Conservation (phyloP, 495 filamentous ascomycete genomes). For the Aspergillus sclerotioniger region DNA sequence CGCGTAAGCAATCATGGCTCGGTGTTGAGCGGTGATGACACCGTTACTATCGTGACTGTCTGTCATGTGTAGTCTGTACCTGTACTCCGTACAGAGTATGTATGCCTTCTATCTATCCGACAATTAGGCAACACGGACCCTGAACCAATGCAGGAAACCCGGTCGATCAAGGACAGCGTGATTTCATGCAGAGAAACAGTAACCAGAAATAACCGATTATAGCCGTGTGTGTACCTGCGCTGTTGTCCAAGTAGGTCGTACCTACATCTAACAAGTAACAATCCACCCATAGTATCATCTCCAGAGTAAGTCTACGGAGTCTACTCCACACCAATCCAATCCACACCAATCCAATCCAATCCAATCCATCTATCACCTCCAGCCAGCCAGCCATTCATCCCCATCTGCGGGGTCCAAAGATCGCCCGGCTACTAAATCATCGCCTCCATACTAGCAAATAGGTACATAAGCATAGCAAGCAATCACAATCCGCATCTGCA, state of each 20-base stretch:
- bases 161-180: constrained; percentile 2
- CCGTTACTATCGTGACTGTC: not conserved
- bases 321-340: too few species aligned
- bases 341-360: too few species aligned
- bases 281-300: too few species aligned
- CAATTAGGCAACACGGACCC: constrained; percentile 12
- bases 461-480: not conserved
- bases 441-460: too few species aligned
- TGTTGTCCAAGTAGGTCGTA: not conserved
- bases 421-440: not conserved
- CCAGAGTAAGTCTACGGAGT: too few species aligned
- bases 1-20: not conserved
- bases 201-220: not conserved
- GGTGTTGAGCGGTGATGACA: constrained; percentile 1
- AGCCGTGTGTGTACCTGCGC: not conserved
- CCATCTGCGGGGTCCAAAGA: not conserved
- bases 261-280: not conserved
- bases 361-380: too few species aligned
- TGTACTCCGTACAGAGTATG: too few species aligned
- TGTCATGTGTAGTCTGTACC: too few species aligned
- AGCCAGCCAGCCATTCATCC: too few species aligned
- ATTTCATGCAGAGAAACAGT: constrained; percentile 9
- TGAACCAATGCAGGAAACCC: constrained; percentile 16
- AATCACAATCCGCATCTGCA: not conserved
- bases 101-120: not conserved